Base-by-base conservation (phyloP, 108 stramenopile species). In the Aurantiochytrium sp. region DNA sequence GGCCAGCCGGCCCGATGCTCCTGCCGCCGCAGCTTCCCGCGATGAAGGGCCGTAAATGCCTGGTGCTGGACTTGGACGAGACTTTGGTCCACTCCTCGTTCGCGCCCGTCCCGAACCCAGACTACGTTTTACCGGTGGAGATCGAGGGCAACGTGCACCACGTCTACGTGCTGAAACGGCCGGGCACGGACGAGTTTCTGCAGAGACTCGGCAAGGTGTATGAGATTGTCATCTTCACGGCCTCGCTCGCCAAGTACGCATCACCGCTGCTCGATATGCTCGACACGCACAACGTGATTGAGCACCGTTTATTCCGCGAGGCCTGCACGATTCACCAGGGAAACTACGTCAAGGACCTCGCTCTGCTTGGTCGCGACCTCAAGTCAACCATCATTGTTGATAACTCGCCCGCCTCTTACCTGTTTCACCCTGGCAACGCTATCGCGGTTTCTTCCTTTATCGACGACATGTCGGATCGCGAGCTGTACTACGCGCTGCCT, bases 161-260 rank as follows among this genome's bases (percentile, higher is more conserved):
- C 89, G 98, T 99, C 1, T 99, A 98, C 86, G 99, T 99, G n/a
- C 39, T 81, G 36, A 99, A 99, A 88, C 91, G 99, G 42, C 99
- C 99, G 4, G 97, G 97, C 0, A 97, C 98, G 21, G 98, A 99
- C 55, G 93, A 95, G 86, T 99, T 99, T 90, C 93, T 99, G 41
- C 53, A 94, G 12, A 95, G 96, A 88, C 94, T 99, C 94, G 93
- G 97, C 19, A 95, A 95, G 68, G 88, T 96, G 73, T 99, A 98
- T 92, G 99, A 99, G 92, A 97, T 99, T 86, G 96, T 98, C 42
- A 92, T 99, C 39, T 99, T 97, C 93, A 99, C 99, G 12, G 99
- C 99, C 34, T 95, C 94, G 89, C 95, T 98, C 27, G 96, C 96
- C 89, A 97, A 98, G 90, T 99, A 99, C 86, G 99, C 99, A 22